Percentiles rank a stretch among this genome's conserved stretches.
These are phyloP conservation scores for Eimeria nieschulzi DNA, from an alignment of 169 alveolate species.

Conservation along the genomic window DNA sequence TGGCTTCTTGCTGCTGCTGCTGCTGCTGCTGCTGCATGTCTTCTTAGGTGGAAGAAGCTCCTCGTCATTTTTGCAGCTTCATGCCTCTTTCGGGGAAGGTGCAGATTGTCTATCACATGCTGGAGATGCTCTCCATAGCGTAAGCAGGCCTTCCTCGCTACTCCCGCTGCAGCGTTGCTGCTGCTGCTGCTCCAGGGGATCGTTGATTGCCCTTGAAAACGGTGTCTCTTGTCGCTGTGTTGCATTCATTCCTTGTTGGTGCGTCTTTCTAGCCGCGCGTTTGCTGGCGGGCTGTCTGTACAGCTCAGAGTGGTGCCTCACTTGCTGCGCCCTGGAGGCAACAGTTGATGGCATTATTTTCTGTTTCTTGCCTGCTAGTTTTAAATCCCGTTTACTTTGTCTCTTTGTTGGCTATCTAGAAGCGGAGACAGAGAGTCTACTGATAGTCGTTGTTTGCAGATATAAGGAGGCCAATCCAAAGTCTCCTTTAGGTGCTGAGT, in stretches of 20 bases:
- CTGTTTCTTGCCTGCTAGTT: too few species aligned
- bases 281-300: background rate
- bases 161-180: background rate
- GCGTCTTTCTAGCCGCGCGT: background rate
- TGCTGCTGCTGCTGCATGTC: background rate
- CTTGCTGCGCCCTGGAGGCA: background rate
- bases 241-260: too few species aligned
- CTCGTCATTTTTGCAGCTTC: conserved; percentile 3
- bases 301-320: background rate
- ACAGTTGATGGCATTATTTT: too few species aligned
- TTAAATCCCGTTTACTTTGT: too few species aligned
- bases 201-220: too few species aligned
- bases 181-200: background rate
- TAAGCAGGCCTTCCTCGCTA: background rate
- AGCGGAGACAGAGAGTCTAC: too few species aligned
- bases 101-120: conserved; percentile 19
- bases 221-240: too few species aligned
- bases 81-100: conserved; percentile 1
- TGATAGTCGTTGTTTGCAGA: background rate
- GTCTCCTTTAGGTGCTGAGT: background rate
- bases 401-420: too few species aligned
- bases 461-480: background rate
- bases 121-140: conserved; percentile 6
- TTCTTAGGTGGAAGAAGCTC: conserved; percentile 21
- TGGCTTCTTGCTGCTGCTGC: background rate